Percentiles rank a stretch among this genome's conserved stretches.
Conservation (phyloP, 805 yeast genomes). For the Saturnispora galanensis region DNA sequence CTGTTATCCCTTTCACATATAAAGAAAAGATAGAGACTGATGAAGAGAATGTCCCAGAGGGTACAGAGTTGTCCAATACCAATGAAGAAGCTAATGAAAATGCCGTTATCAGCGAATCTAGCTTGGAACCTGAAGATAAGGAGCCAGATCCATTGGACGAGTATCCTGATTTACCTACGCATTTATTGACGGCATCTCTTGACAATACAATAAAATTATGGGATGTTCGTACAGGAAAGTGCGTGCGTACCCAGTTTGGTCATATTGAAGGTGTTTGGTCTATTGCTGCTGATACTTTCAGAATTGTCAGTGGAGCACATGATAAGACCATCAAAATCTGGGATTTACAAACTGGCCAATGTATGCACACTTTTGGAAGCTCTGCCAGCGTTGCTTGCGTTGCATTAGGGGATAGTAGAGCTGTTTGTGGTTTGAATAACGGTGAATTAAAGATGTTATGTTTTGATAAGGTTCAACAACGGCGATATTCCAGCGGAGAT, state of each 20-base stretch:
- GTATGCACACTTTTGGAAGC: conserved; percentile 87
- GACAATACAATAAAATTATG: conserved; percentile 91
- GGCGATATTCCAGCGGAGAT: neutral
- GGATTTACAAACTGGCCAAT: conserved; percentile 92
- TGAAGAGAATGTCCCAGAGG: conserved; percentile 17
- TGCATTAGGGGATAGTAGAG: conserved; percentile 78
- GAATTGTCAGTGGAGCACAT: conserved; percentile 91
- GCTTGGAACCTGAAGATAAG: conserved; percentile 15
- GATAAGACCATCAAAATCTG: conserved; percentile 85
- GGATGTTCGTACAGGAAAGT: conserved; percentile 80
- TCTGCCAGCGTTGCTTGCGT: conserved; percentile 56
- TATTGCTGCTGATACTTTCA: conserved; percentile 88
- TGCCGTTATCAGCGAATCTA: conserved; percentile 10
- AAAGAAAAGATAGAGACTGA: conserved; percentile 43
- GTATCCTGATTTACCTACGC: conserved; percentile 55
- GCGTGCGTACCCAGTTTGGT: conserved; percentile 91
- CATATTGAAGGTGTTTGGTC: conserved; percentile 99
- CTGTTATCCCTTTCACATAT: conserved; percentile 76
- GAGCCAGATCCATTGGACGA: conserved; percentile 15
- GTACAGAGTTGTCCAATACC: conserved; percentile 27
- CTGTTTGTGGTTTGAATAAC: conserved; percentile 83
- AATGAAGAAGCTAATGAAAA: conserved; percentile 25
- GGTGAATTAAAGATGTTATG: conserved; percentile 81
- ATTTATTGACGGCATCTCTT: conserved; percentile 74
- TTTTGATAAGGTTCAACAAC: conserved; percentile 37